phyloP scores from a whole-genome alignment of 306 rosid genomes.

The Senna siamea region DNA sequence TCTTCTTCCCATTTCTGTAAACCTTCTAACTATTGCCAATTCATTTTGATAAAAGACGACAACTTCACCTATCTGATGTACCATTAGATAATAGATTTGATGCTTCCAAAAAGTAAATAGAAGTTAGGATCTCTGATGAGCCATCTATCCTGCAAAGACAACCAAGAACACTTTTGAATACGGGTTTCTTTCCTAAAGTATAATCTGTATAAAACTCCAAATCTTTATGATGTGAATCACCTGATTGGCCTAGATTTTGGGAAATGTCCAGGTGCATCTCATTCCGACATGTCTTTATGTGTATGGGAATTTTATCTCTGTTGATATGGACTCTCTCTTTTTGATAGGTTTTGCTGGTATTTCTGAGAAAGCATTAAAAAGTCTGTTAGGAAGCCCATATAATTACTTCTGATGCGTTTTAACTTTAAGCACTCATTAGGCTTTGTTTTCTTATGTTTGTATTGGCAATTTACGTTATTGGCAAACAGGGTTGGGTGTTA shows the following conservation, averaged over 20 bases:
- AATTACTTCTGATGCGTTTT: not conserved
- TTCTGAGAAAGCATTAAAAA: not conserved
- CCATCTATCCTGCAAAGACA: not conserved
- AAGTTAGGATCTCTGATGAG: not conserved
- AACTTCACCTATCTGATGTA: not conserved
- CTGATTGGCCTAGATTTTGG: not conserved
- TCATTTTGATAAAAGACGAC: not conserved
- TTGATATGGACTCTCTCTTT: not conserved
- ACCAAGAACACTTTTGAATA: not conserved
- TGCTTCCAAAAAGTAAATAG: not conserved
- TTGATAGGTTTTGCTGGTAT: not conserved
- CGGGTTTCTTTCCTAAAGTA: not conserved
- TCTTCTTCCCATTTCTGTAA: not conserved
- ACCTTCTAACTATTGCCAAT: not conserved
- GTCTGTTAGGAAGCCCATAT: not conserved
- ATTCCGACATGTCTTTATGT: not conserved
- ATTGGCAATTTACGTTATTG: too few species aligned
- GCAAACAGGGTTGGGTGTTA: too few species aligned
- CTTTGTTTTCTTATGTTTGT: too few species aligned
- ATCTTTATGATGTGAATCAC: not conserved
- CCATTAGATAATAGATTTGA: slow-evolving; percentile 3
- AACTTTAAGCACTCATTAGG: too few species aligned
- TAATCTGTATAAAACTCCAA: not conserved
- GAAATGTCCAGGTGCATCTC: not conserved
- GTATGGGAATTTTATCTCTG: not conserved